These are phyloP conservation scores for Solanum pennellii DNA, from an alignment of 257 asterid genomes.

Conservation along the genomic window DNA sequence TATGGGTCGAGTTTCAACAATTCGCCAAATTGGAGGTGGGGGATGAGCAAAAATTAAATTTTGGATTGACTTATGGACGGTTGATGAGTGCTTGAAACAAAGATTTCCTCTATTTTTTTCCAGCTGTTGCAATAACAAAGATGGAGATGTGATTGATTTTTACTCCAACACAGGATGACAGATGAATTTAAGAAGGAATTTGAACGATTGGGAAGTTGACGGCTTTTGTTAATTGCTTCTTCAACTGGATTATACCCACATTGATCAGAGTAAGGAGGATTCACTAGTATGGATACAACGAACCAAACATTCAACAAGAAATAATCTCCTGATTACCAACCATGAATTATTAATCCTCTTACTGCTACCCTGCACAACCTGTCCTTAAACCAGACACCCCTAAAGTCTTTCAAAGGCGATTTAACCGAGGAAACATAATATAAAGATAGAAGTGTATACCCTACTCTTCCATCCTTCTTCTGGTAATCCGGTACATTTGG, in stretches of 20 bases:
- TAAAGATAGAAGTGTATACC: background rate
- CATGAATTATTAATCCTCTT: background rate
- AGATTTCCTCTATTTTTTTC: background rate
- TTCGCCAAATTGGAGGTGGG: background rate
- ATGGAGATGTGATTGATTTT: background rate
- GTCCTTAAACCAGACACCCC: background rate
- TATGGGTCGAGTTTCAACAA: background rate
- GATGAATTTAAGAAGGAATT: background rate
- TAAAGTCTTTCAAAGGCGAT: background rate
- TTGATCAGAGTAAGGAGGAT: background rate
- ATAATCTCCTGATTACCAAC: background rate
- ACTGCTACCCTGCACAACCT: background rate
- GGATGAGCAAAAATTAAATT: background rate
- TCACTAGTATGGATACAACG: background rate
- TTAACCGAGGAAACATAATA: background rate
- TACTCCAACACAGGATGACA: background rate
- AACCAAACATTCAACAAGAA: background rate
- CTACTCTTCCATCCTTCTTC: background rate
- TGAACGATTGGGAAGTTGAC: background rate
- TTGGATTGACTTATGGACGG: background rate
- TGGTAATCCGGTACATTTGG: background rate
- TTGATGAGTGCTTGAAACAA: background rate
- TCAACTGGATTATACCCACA: background rate
- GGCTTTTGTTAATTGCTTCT: background rate
- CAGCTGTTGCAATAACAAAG: background rate